Evolutionary conservation across 345 rosid species (phyloP).

Genomic region (Syzygium jambos): DNA sequence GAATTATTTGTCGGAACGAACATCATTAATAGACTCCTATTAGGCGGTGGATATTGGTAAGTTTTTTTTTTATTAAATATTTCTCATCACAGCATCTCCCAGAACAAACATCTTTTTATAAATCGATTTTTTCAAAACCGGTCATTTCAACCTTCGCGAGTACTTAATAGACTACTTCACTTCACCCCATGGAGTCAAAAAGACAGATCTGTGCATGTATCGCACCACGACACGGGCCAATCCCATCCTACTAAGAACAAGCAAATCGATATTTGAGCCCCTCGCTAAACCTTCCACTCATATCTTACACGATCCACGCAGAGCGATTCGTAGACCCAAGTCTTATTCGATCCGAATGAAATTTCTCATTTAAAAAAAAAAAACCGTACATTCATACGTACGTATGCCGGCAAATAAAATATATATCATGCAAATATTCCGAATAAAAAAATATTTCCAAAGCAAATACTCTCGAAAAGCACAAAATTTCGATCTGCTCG

Average conservation of each 20-base stretch:
- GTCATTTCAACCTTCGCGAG: not conserved
- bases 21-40: not conserved
- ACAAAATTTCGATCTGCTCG: not conserved
- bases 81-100: not conserved
- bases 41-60: not conserved
- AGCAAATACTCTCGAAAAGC: not conserved
- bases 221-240: too few relatives aligned
- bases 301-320: too few relatives aligned
- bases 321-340: too few relatives aligned
- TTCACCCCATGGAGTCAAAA: not conserved
- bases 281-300: too few relatives aligned
- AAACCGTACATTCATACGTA: not conserved
- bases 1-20: not conserved
- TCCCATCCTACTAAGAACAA: too few relatives aligned
- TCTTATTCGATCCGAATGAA: too few relatives aligned
- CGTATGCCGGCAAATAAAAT: not conserved
- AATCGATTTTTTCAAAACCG: not conserved
- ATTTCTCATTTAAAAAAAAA: not conserved
- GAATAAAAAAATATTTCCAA: not conserved
- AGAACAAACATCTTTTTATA: too few relatives aligned
- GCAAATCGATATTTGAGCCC: too few relatives aligned
- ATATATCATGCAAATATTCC: not conserved
- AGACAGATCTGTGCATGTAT: not conserved
- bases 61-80: too few relatives aligned
- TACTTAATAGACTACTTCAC: not conserved